These are phyloP conservation scores for Skeletonema marinoi DNA, from an alignment of 108 stramenopile species.

Conservation along the genomic window DNA sequence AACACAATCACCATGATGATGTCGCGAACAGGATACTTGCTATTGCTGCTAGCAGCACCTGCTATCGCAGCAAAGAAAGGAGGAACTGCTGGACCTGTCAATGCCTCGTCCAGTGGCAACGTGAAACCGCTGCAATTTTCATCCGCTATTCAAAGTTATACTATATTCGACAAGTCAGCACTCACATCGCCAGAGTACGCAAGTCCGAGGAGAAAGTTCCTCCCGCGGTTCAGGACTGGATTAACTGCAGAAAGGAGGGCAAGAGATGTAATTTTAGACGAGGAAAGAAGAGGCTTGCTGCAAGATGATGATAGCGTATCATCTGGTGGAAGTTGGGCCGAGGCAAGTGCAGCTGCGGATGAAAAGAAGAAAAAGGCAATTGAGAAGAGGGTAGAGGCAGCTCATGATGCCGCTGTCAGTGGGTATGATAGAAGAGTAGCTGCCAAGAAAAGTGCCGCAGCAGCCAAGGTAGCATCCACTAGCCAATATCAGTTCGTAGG, in stretches of 20 bases:
- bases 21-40: slow-evolving; percentile 16
- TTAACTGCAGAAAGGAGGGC: slow-evolving; percentile 64
- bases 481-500: slow-evolving; percentile 84
- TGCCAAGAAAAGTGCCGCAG: slow-evolving; percentile 6
- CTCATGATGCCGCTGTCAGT: slow-evolving; percentile 65
- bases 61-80: slow-evolving; percentile 40
- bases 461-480: not conserved
- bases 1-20: not conserved
- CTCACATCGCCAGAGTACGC: slow-evolving; percentile 19
- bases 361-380: slow-evolving; percentile 47
- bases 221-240: slow-evolving; percentile 65
- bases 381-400: slow-evolving; percentile 58
- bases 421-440: slow-evolving; percentile 44
- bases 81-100: not conserved
- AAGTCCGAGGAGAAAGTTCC: slow-evolving; percentile 57
- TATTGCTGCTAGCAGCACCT: slow-evolving; percentile 33
- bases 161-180: slow-evolving; percentile 58
- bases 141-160: slow-evolving; percentile 82
- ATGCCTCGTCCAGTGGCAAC: slow-evolving; percentile 8
- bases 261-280: slow-evolving; percentile 49
- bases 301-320: slow-evolving; percentile 23
- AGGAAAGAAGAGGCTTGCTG: slow-evolving; percentile 27
- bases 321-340: slow-evolving; percentile 56
- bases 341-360: slow-evolving; percentile 29
- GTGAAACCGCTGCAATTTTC: slow-evolving; percentile 52